Conservation (phyloP, 1,284 basidiomycete genomes). For the Coniferiporia sulphurascens region DNA sequence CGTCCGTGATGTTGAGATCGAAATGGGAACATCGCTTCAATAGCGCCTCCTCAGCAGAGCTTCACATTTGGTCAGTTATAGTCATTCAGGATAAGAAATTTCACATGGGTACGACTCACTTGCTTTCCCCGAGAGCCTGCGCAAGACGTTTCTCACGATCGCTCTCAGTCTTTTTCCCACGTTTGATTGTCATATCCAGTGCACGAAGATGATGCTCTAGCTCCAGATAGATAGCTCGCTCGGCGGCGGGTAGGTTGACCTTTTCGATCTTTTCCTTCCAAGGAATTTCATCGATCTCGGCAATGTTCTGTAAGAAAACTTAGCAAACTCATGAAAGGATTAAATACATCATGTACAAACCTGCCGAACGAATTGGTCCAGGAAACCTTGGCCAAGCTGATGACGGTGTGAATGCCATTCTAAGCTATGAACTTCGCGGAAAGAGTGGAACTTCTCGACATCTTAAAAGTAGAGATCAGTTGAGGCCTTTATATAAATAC, state of each 20-base stretch:
- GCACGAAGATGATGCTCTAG: conserved; percentile 92
- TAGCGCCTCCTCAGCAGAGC: conserved; percentile 85
- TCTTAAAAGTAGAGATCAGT: conserved; percentile 37
- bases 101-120: conserved; percentile 40
- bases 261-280: conserved; percentile 65
- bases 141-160: conserved; percentile 88
- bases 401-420: conserved; percentile 92
- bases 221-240: conserved; percentile 92
- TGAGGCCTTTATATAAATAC: conserved; percentile 8
- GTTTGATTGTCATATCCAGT: conserved; percentile 83
- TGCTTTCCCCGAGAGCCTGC: conserved; percentile 84
- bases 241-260: conserved; percentile 83
- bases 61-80: conserved; percentile 27
- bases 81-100: background rate
- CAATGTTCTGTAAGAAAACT: conserved; percentile 66
- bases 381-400: conserved; percentile 77
- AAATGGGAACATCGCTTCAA: conserved; percentile 94
- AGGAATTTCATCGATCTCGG: conserved; percentile 94
- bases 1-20: conserved; percentile 72
- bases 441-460: conserved; percentile 93
- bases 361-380: conserved; percentile 82
- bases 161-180: conserved; percentile 81
- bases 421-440: conserved; percentile 87
- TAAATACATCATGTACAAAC: conserved; percentile 34
- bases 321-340: background rate